Conservation (phyloP, 2,329 filamentous ascomycete species). For the Septoria linicola region DNA sequence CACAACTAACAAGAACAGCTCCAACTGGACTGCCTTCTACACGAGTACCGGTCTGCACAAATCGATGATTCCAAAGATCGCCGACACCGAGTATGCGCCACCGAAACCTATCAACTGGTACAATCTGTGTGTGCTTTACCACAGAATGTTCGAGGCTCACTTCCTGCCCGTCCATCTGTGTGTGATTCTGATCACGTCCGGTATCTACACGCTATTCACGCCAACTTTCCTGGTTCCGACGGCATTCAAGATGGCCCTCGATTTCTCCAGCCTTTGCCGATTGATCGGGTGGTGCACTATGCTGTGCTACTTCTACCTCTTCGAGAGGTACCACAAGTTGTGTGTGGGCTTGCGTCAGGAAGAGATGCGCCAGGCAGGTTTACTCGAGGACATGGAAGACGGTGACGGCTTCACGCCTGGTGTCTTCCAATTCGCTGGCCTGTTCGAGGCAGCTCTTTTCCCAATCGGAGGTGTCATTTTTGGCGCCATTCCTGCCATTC, state of each 20-base stretch:
- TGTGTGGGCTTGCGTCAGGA: constrained; percentile 60
- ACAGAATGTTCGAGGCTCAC: constrained; percentile 72
- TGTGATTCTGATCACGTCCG: constrained; percentile 62
- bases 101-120: constrained; percentile 40
- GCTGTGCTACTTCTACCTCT: constrained; percentile 63
- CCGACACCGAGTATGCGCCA: constrained; percentile 21
- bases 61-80: constrained; percentile 26
- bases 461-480: constrained; percentile 67
- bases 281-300: constrained; percentile 63
- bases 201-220: constrained; percentile 58
- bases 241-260: constrained; percentile 59
- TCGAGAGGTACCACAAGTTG: constrained; percentile 65
- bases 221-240: constrained; percentile 54
- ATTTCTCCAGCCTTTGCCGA: constrained; percentile 59
- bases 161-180: constrained; percentile 69
- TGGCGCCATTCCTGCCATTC: constrained; percentile 65
- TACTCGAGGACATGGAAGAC: constrained; percentile 59
- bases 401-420: constrained; percentile 30
- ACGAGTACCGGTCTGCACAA: constrained; percentile 34
- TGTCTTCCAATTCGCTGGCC: constrained; percentile 36
- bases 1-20: constrained; percentile 26
- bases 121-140: constrained; percentile 59
- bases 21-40: constrained; percentile 36
- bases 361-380: constrained; percentile 65
- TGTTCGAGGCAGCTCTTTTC: constrained; percentile 67